These are phyloP conservation scores for Medicago ruthenica DNA, from an alignment of 306 rosid genomes.

Conservation along the genomic window DNA sequence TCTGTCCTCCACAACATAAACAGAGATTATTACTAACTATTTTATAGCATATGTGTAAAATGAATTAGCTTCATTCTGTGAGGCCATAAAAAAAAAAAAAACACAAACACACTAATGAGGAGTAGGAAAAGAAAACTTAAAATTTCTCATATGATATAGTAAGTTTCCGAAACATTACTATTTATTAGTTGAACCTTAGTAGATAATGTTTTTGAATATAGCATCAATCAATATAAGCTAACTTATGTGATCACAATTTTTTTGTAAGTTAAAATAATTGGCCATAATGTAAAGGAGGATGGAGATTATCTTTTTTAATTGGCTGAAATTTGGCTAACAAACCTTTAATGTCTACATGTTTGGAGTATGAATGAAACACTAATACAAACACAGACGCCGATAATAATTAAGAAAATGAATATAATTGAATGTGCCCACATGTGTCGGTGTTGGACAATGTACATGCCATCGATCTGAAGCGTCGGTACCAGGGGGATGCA, in stretches of 20 bases:
- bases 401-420: not conserved
- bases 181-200: conserved; percentile 12
- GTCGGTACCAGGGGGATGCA: not conserved
- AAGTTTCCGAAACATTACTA: not conserved
- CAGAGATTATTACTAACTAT: conserved; percentile 39
- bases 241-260: not conserved
- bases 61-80: conserved; percentile 22
- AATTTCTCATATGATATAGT: conserved; percentile 15
- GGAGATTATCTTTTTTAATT: conserved; percentile 2
- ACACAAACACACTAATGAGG: not conserved
- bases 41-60: conserved; percentile 22
- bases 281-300: conserved; percentile 21
- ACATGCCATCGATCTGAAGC: not conserved
- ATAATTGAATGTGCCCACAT: not conserved
- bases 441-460: not conserved
- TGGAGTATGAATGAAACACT: not conserved
- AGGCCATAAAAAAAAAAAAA: not conserved
- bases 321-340: not conserved
- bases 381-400: not conserved
- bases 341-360: not conserved
- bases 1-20: conserved; percentile 56
- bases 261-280: not conserved
- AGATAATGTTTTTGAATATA: conserved; percentile 15
- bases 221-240: not conserved
- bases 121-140: conserved; percentile 19